A percentile compares a stretch with the other conserved stretches of the same genome.
Conservation (phyloP, 208 protist species). For the Crithidia expoeki region DNA sequence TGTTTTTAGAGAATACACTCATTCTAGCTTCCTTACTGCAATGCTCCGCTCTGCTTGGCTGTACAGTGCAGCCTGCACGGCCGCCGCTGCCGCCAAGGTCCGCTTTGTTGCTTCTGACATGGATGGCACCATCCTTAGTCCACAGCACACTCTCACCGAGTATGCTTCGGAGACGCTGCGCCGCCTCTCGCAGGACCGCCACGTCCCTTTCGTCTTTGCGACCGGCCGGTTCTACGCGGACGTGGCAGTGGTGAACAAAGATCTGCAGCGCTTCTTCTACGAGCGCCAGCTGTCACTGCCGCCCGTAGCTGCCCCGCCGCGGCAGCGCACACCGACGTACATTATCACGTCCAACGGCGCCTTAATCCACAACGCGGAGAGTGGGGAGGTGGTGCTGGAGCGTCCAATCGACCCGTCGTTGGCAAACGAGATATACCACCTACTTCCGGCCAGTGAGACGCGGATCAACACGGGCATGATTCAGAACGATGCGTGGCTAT, state of each 20-base stretch:
- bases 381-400: slow-evolving; percentile 38
- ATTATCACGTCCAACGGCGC: slow-evolving; percentile 67
- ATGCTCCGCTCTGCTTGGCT: slow-evolving; percentile 21
- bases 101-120: slow-evolving; percentile 61
- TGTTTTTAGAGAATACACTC: too few relatives aligned
- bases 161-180: slow-evolving; percentile 43
- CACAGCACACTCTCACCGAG: slow-evolving; percentile 44
- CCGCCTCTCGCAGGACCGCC: slow-evolving; percentile 49
- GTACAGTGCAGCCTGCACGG: not conserved
- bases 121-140: slow-evolving; percentile 58
- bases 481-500: slow-evolving; percentile 34
- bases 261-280: slow-evolving; percentile 47
- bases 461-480: slow-evolving; percentile 62
- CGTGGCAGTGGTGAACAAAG: slow-evolving; percentile 46
- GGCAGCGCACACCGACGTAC: slow-evolving; percentile 21
- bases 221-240: slow-evolving; percentile 67
- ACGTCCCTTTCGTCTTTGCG: slow-evolving; percentile 75
- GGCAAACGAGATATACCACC: slow-evolving; percentile 37
- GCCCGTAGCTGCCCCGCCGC: slow-evolving; percentile 17
- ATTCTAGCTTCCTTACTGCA: not conserved
- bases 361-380: slow-evolving; percentile 48
- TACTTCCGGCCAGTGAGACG: slow-evolving; percentile 39
- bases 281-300: slow-evolving; percentile 44
- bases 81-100: slow-evolving; percentile 8
- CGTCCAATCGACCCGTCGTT: slow-evolving; percentile 28